Evolutionary conservation across 208 protist species (phyloP).

Genomic region (Crithidia sp.): DNA sequence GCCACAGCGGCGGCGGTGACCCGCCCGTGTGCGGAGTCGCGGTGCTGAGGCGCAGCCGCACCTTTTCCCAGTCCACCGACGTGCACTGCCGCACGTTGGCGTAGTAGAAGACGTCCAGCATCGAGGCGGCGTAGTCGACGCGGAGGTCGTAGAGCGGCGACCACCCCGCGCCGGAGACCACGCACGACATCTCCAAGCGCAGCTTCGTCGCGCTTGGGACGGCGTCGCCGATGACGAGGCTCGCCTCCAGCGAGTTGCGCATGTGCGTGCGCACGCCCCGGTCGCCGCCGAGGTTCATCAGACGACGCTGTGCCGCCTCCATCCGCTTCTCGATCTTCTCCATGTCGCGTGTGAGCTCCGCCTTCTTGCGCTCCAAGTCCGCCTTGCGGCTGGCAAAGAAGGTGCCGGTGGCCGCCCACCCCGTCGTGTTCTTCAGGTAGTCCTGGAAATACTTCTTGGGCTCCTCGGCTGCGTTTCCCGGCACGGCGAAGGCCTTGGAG

Average conservation of each 20-base stretch:
- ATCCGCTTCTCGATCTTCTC: constrained; percentile 25
- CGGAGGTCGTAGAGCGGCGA: constrained; percentile 56
- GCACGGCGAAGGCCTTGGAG: constrained; percentile 3
- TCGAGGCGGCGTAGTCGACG: constrained; percentile 32
- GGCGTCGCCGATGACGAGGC: constrained; percentile 24
- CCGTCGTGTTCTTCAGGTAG: constrained; percentile 23
- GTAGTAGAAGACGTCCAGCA: constrained; percentile 53
- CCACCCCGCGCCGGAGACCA: constrained; percentile 49
- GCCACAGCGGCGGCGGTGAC: constrained; percentile 36
- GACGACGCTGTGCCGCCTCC: constrained; percentile 2
- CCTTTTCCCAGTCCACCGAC: constrained; percentile 55
- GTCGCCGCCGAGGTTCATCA: constrained; percentile 20
- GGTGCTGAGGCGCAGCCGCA: constrained; percentile 54
- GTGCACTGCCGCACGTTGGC: constrained; percentile 54
- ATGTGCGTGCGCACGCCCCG: constrained; percentile 21
- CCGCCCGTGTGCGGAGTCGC: constrained; percentile 47
- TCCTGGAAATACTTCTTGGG: constrained; percentile 18
- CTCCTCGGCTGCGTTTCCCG: not conserved
- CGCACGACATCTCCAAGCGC: constrained; percentile 43
- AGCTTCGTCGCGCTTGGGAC: constrained; percentile 25
- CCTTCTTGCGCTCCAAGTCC: constrained; percentile 15
- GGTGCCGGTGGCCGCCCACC: constrained; percentile 22
- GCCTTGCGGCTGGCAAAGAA: constrained; percentile 32
- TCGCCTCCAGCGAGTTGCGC: constrained; percentile 26
- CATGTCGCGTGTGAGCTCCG: constrained; percentile 5